These are phyloP conservation scores for Capniomyces stellatus DNA, from an alignment of 371 early-diverging fungal species.

Conservation along the genomic window DNA sequence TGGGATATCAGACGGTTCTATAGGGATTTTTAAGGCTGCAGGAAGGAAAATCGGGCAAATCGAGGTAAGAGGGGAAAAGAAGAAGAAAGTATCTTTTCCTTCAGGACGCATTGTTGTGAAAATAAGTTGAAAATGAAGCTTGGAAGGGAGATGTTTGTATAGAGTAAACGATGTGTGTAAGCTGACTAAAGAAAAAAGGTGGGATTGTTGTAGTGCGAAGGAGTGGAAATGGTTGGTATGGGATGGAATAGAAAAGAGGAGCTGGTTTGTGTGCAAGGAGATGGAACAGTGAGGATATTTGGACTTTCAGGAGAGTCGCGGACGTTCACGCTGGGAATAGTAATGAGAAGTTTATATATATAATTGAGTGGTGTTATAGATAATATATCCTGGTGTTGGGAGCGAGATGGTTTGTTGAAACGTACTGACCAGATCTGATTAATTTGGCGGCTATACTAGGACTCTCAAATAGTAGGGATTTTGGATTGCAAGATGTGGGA, in stretches of 20 bases:
- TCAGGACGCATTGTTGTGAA: neutral
- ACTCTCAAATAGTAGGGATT: conserved; percentile 58
- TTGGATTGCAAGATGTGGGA: conserved; percentile 76
- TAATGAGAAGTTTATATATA: conserved; percentile 4
- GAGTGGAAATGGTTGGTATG: conserved; percentile 67
- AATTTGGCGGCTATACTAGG: conserved; percentile 31
- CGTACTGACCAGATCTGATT: too few species aligned
- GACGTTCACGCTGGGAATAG: conserved; percentile 58
- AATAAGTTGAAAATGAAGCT: neutral
- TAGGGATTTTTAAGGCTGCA: conserved; percentile 66
- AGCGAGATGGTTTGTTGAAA: too few species aligned
- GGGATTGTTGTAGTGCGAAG: conserved; percentile 51
- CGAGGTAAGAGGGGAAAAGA: conserved; percentile 37
- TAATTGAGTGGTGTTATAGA: too few species aligned
- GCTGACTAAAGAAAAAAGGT: too few species aligned
- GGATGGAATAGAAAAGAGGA: conserved; percentile 80
- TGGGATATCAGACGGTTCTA: conserved; percentile 52
- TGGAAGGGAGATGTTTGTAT: neutral
- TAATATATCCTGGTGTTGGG: too few species aligned
- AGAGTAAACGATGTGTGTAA: neutral
- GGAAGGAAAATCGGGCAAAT: conserved; percentile 72
- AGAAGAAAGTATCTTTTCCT: too few species aligned
- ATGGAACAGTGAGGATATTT: conserved; percentile 71
- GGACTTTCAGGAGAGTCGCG: conserved; percentile 58
- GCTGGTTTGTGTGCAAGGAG: conserved; percentile 70